phyloP scores from a whole-genome alignment of 768 basidiomycete species.

The Candolleomyces eurysporus region DNA sequence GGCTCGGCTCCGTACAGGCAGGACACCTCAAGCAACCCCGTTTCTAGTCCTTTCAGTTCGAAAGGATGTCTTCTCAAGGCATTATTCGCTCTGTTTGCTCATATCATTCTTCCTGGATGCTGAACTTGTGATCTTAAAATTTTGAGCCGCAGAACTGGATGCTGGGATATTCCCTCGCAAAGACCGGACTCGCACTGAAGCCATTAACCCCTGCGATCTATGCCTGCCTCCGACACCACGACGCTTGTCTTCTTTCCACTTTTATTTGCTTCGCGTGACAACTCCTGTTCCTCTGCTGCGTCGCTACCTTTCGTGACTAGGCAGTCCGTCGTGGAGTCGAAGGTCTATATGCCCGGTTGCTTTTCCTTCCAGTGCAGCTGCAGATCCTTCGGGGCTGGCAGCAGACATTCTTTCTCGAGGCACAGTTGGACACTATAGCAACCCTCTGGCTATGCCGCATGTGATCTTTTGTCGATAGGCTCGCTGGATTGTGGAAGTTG shows the following conservation, averaged over 20 bases:
- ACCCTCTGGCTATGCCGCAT: background rate
- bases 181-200: background rate
- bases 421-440: background rate
- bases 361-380: background rate
- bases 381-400: background rate
- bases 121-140: too few relatives aligned
- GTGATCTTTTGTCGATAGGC: background rate
- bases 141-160: background rate
- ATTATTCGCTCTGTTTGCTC: background rate
- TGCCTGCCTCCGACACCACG: background rate
- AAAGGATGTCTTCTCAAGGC: background rate
- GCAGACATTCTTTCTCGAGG: constrained; percentile 2
- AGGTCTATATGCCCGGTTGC: background rate
- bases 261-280: background rate
- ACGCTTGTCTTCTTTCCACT: background rate
- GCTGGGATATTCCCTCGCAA: background rate
- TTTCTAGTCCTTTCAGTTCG: background rate
- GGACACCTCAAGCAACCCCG: background rate
- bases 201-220: background rate
- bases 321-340: background rate
- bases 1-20: background rate
- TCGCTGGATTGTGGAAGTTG: background rate
- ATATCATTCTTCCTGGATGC: background rate
- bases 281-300: background rate
- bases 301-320: background rate